phyloP scores from a whole-genome alignment of 164 flowering plant genomes.

The Brasenia schreberi region DNA sequence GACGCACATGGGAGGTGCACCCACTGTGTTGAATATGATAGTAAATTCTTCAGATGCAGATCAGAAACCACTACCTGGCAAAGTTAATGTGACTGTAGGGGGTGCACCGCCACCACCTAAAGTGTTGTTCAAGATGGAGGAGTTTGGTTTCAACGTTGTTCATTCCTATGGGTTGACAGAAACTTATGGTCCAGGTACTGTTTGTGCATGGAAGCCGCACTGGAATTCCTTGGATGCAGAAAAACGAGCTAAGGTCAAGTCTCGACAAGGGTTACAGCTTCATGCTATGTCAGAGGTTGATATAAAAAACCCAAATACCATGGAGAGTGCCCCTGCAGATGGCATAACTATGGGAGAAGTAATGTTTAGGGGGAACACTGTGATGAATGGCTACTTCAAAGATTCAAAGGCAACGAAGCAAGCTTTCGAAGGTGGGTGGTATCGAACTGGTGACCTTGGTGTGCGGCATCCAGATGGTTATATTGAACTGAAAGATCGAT shows the following conservation, averaged over 20 bases:
- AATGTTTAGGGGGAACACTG: constrained; percentile 57
- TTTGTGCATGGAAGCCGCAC: constrained; percentile 29
- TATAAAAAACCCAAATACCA: constrained; percentile 43
- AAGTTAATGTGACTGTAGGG: constrained; percentile 37
- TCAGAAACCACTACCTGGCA: constrained; percentile 15
- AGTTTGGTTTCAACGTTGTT: constrained; percentile 35
- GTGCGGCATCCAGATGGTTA: constrained; percentile 36
- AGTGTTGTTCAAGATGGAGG: constrained; percentile 21
- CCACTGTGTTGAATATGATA: constrained; percentile 53
- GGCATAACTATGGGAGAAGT: constrained; percentile 61
- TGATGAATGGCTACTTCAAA: constrained; percentile 62
- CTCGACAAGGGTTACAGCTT: constrained; percentile 23
- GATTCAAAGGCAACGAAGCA: constrained; percentile 28
- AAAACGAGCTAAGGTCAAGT: constrained; percentile 12
- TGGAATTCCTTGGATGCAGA: constrained; percentile 18
- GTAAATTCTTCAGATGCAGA: constrained; percentile 21
- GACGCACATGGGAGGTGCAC: constrained; percentile 71
- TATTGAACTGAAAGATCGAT: constrained; percentile 48
- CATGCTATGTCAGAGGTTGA: constrained; percentile 40
- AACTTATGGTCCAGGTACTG: constrained; percentile 45
- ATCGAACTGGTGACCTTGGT: constrained; percentile 44
- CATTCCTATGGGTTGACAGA: constrained; percentile 69
- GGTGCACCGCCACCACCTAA: constrained; percentile 34
- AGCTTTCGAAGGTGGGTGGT: constrained; percentile 58
- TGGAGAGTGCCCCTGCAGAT: constrained; percentile 49